Base-by-base conservation (phyloP, 2,329 filamentous ascomycete genomes). In the Alternaria arborescens region DNA sequence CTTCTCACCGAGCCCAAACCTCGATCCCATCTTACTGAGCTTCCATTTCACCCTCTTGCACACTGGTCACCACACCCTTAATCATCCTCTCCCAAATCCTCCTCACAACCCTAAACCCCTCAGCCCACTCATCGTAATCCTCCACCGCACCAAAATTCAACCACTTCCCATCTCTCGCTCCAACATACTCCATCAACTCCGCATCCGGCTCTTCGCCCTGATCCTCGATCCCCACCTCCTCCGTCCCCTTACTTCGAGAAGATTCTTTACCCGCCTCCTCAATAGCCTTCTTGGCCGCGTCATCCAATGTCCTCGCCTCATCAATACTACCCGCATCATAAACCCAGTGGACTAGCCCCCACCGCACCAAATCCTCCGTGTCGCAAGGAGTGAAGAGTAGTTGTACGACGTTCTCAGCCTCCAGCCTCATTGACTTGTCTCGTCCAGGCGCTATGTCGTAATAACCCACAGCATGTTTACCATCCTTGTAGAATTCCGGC, bases 401-500 rank as follows among this genome's bases (percentile, higher is more conserved):
- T 2, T 48, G 55, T 1, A 28, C 54, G 0, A 55, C 16, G 11
- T 34, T 5, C 7, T 22, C 12, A 1, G 10, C 10, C 3, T 28
- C 24, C 2, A 42, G 8, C 8, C 6, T 18, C 18, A 18, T 11
- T 0, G 24, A 12, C 3, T 4, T 24, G 3, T 26, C 14, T 24
- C 28, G 5, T 11, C 34, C 20, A 3, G n/a, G 32, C 0, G n/a
- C 5, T 26, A 58, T 6, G 1, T 34, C 12, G 30, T 60, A 71
- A 46, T 55, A 71, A 0, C 64, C 69, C 4, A 72, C 4, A 0
- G 64, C 65, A 38, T 72, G 68, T 1, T 60, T 38, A 1, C 41
- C 53, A 30, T 70, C 62, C 11, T 24, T 5, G 51, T 70, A 72
- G 52, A 67, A 72, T 0, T 56, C 3, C 0, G 71, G 71, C 0